Base-by-base conservation (phyloP, 1,139 yeast species). In the Kodamaea plutei region DNA sequence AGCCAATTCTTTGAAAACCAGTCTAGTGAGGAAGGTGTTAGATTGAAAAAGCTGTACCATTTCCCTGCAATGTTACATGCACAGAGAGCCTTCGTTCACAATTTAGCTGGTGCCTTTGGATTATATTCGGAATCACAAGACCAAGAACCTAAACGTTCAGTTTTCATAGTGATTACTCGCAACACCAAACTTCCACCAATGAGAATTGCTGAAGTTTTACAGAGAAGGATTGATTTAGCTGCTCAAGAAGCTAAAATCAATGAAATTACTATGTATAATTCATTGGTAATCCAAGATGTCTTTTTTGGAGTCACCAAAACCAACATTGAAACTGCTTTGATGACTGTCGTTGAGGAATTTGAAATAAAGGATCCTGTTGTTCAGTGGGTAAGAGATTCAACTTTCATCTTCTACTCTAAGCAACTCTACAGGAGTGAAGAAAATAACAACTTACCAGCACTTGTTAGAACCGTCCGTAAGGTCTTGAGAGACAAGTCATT, bases 61-160 rank as follows among this genome's bases (percentile, higher is more conserved):
- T 84, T 88, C 56, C 78, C 79, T 13, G 80, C 89, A 10, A 85
- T 88, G 94, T 65, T 61, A 31, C 52, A 66, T 7, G 72, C 78
- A 6, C 91, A 85, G 50, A 67, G 96, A 29, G 67, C 65, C 42
- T 85, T 85, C 49, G 59, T 88, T 12, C 91, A 80, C 46, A 77
- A 76, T 35, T 50, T 88, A 26, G 81, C 89, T 0, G 73, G 66
- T 20, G 56, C 74, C 0, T 85, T 66, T 50, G 64, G 69, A 6
- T 49, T 87, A 10, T 77, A 74, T 45, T 66, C 83, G 0, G 88
- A 84, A 47, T 75, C 91, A 1, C 89, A 84, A 44, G 96, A 85
- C 51, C 73, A 73, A 2, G 96, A 85, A 41, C 95, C 96, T 0
- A 68, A 76, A 35, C 58, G 95, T 40, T 74, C 81, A 9, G 89